Evolutionary conservation across 1,284 basidiomycete genomes (phyloP).

Genomic region (Puccinia horiana): DNA sequence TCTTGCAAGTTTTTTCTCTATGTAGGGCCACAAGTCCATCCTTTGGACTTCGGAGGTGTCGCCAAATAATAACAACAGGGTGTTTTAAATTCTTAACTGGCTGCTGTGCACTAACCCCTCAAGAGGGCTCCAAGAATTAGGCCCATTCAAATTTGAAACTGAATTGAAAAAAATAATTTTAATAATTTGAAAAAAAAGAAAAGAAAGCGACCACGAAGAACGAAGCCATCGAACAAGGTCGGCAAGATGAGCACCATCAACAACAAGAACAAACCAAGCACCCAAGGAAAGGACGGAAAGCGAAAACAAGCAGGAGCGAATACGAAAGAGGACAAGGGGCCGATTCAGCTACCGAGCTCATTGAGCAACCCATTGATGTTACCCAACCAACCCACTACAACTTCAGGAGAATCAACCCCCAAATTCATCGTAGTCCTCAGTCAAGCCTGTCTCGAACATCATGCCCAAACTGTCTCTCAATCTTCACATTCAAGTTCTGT

Average conservation of each 20-base stretch:
- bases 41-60: too few species aligned
- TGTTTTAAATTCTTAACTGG: too few species aligned
- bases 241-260: not conserved
- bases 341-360: not conserved
- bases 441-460: slow-evolving; percentile 43
- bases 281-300: not conserved
- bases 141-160: too few species aligned
- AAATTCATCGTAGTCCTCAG: slow-evolving; percentile 46
- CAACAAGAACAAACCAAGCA: too few species aligned
- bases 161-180: too few species aligned
- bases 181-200: not conserved
- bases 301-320: not conserved
- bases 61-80: too few species aligned
- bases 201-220: not conserved
- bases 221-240: not conserved
- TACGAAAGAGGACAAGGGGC: too few species aligned
- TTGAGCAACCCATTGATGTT: slow-evolving; percentile 34
- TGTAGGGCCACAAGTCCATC: too few species aligned
- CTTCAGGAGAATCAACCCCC: not conserved
- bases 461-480: slow-evolving; percentile 21
- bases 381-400: not conserved
- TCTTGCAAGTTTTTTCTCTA: too few species aligned
- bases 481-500: not conserved
- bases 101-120: too few species aligned
- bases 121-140: too few species aligned